Base-by-base conservation (phyloP, 805 yeast genomes). In the Phaffomyces antillensis region DNA sequence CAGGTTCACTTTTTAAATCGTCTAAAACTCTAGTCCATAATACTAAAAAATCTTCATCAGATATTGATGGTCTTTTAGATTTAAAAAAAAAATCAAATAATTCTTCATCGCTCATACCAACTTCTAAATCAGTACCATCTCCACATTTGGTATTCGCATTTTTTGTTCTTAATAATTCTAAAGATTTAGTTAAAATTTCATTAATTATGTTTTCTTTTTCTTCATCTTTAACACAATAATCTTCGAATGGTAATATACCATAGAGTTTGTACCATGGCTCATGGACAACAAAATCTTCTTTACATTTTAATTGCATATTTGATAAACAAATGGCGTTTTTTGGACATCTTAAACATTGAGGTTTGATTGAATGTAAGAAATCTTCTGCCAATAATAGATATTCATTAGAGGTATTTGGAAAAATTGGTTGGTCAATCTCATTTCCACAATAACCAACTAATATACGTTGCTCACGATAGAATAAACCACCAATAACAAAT, bases 311-410 rank as follows among this genome's bases (percentile, higher is more conserved):
- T 42, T 72, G 67, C 54, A 84, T 67, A 38, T 71, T 60, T 23
- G 79, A 76, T 51, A 72, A 78, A 64, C 98, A 91, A 34, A 76
- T 68, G 0, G 90, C 93, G 64, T 90, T 81, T 4, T 71, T 75
- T 2, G 98, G 97, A 59, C 98, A 91, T 24, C 76, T 76, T 5
- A 75, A 65, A 65, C 99, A 91, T 0, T 52, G 38, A 3, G 95
- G 95, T 40, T 73, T 72, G 41, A 73, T 59, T 0, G 58, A 46
- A 40, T 74, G 76, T 45, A 84, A 61, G 45, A 67, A 63, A 0
- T 62, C 54, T 36, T 83, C 86, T 10, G 72, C 33, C 10, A 53
- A 40, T 4, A 61, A 52, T 25, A 77, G 47, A 39, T 61, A 55
- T 0, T 62, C 55, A 28, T 65, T 63, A 6, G 60, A 53, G 9